Base-by-base conservation (phyloP, 140 eudicot genomes). In the Cichorium intybus region DNA sequence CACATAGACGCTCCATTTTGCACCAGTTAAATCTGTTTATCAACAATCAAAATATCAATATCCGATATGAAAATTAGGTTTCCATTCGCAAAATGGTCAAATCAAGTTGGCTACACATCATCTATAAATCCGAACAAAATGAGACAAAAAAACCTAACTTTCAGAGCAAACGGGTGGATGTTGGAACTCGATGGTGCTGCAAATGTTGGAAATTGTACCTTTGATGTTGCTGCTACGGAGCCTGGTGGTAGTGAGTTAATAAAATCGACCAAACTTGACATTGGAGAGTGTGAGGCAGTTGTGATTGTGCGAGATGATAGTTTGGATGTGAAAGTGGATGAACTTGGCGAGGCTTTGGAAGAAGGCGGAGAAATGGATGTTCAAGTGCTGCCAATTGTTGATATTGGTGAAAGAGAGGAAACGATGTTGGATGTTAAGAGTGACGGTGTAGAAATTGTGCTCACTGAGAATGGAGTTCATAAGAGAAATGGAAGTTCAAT, bases 221-320 rank as follows among this genome's bases (percentile, higher is more conserved):
- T 29, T 51, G 79, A 39, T 14, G 69, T 66, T 43, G 69, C 53
- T 26, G 77, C 29, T 31, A 73, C 35, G 52, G 80, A 29, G 47
- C 21, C 7, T 23, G 64, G 51, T 51, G 74, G 39, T 53, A 15
- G 50, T 3, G 75, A 56, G 23, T 8, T 64, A 43, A 61, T 34
- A 43, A 43, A 43, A 14, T 43, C 49, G 18, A 43, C n/a, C 16
- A 43, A 43, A 43, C 18, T 15, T 14, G 49, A 43, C 49, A 20
- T 43, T 14, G 49, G 49, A 14, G 49, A 43, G 49, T 43, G 20
- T 15, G 18, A 14, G 8, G 20, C 49, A 43, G 49, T 20, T 24
- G 71, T 49, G 27, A 20, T 28, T 43, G 47, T 56, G 47, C 62
- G 16, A 51, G 60, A 56, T 43, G 23, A 64, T 27, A 56, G 33